Conservation (phyloP, 2,329 filamentous ascomycete genomes). For the Alternaria brassicicola region DNA sequence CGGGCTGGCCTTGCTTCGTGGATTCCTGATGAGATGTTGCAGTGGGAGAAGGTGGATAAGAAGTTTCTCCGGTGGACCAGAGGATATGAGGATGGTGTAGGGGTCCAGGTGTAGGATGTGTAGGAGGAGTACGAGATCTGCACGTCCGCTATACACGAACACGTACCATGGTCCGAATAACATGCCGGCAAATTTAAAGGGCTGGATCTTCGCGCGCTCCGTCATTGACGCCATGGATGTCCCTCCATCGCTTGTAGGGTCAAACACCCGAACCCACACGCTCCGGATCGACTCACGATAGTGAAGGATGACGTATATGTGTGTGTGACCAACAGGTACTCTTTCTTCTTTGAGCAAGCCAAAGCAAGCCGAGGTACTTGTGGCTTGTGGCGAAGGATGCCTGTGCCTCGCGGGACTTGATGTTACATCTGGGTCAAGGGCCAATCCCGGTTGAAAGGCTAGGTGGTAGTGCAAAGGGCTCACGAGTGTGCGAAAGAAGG, state of each 20-base stretch:
- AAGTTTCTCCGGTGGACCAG: not conserved
- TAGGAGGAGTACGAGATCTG: not conserved
- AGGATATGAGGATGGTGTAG: not conserved
- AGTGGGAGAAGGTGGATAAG: not conserved
- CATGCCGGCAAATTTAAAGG: not conserved
- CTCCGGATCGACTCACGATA: not conserved
- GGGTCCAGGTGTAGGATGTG: not conserved
- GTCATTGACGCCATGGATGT: not conserved
- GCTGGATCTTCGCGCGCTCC: not conserved
- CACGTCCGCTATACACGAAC: not conserved
- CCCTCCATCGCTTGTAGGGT: not conserved
- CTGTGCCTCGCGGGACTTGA: not conserved
- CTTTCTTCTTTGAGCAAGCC: not conserved
- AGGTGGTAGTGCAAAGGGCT: not conserved
- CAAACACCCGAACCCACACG: not conserved
- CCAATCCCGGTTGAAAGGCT: not conserved
- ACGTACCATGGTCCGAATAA: not conserved
- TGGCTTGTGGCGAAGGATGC: slow-evolving; percentile 6
- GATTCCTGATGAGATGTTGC: not conserved
- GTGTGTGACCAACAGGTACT: slow-evolving; percentile 9
- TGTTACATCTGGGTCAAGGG: not conserved
- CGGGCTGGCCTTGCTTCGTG: not conserved
- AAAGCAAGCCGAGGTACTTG: not conserved
- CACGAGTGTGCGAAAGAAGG: not conserved
- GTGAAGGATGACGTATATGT: not conserved